phyloP scores from a whole-genome alignment of 2,329 filamentous ascomycete genomes.

The Claviceps digitariae region DNA sequence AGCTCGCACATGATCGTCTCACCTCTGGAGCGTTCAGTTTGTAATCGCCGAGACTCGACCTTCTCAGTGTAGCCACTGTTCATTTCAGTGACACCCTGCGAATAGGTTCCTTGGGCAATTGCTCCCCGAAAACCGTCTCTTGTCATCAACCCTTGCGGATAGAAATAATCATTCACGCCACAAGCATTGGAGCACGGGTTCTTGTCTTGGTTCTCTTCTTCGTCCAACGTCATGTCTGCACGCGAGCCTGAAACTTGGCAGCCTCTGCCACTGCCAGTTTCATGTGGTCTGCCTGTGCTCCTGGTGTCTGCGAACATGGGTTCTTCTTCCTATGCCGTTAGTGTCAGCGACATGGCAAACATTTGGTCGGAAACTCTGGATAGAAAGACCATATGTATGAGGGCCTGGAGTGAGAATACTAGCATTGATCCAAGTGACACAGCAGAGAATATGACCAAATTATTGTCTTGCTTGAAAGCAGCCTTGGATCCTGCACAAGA shows the following conservation, averaged over 20 bases:
- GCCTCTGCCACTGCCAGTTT: conserved; percentile 19
- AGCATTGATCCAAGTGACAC: conserved; percentile 63
- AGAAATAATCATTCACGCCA: not conserved
- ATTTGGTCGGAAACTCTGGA: conserved; percentile 59
- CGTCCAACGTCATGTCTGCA: conserved; percentile 14
- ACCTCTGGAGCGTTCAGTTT: conserved; percentile 1
- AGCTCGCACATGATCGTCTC: not conserved
- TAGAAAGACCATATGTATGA: conserved; percentile 45
- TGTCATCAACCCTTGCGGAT: not conserved
- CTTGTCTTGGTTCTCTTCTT: not conserved
- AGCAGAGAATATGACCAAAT: conserved; percentile 50
- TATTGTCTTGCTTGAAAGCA: conserved; percentile 48
- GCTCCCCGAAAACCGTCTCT: not conserved
- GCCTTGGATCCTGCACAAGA: conserved; percentile 34
- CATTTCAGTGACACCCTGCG: conserved; percentile 1
- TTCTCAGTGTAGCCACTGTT: not conserved
- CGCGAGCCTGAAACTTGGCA: conserved; percentile 25
- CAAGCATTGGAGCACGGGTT: not conserved
- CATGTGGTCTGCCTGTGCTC: conserved; percentile 40
- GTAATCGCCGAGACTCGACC: conserved; percentile 9
- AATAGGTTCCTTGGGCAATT: not conserved
- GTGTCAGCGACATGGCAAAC: conserved; percentile 57
- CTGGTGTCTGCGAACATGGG: conserved; percentile 47
- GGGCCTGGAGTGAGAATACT: conserved; percentile 49
- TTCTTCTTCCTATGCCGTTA: conserved; percentile 45